phyloP scores from a whole-genome alignment of 805 yeast species.

The Spathaspora arborariae region DNA sequence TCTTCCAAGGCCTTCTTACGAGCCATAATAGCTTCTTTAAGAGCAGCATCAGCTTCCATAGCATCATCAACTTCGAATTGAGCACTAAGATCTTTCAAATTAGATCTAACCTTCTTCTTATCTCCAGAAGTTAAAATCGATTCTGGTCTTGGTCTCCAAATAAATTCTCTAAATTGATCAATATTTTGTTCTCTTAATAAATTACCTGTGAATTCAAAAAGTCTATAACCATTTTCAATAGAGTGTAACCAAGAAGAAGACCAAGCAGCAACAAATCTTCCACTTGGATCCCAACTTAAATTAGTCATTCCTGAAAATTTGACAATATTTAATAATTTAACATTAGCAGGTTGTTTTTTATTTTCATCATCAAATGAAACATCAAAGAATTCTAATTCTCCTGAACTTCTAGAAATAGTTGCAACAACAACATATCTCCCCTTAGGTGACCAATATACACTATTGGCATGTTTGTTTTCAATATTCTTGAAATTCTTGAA shows the following conservation, averaged over 20 bases:
- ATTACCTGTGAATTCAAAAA: conserved; percentile 81
- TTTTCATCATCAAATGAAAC: conserved; percentile 74
- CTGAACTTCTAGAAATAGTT: conserved; percentile 45
- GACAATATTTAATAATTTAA: conserved; percentile 59
- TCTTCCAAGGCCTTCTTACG: conserved; percentile 80
- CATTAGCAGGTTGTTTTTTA: conserved; percentile 48
- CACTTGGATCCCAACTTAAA: conserved; percentile 93
- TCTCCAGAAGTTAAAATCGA: conserved; percentile 71
- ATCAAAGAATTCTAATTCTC: conserved; percentile 84
- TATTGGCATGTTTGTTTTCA: conserved; percentile 63
- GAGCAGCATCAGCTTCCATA: conserved; percentile 91
- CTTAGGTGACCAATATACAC: conserved; percentile 83
- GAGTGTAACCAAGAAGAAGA: conserved; percentile 82
- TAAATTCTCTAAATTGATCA: conserved; percentile 81
- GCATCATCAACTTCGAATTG: conserved; percentile 94
- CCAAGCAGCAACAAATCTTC: conserved; percentile 85
- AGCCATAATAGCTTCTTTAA: conserved; percentile 80
- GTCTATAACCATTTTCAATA: conserved; percentile 85
- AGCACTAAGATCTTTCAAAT: conserved; percentile 82
- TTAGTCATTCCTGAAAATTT: conserved; percentile 77
- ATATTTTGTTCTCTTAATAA: conserved; percentile 69
- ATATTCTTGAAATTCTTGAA: conserved; percentile 62
- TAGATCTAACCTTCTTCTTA: conserved; percentile 86
- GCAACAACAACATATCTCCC: conserved; percentile 77
- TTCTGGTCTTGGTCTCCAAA: conserved; percentile 97